phyloP scores from a whole-genome alignment of 805 yeast genomes.

The Hanseniaspora vineae region DNA sequence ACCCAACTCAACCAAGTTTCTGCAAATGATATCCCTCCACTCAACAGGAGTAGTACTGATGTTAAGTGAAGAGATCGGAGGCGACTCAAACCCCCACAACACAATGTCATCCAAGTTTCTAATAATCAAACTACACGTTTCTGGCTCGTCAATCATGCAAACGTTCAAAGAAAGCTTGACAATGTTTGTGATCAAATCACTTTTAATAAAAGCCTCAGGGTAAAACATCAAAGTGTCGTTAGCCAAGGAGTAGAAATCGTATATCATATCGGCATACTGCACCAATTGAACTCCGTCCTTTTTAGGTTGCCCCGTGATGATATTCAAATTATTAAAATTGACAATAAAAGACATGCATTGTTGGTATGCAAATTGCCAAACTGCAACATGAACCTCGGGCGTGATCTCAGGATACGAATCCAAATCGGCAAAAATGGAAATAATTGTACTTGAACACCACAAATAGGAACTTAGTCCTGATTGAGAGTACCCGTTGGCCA shows the following conservation, averaged over 20 bases:
- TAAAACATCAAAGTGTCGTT: slow-evolving; percentile 66
- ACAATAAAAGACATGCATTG: slow-evolving; percentile 50
- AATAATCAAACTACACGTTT: slow-evolving; percentile 55
- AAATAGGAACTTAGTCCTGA: slow-evolving; percentile 71
- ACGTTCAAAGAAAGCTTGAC: slow-evolving; percentile 26
- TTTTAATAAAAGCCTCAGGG: slow-evolving; percentile 29
- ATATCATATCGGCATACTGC: slow-evolving; percentile 45
- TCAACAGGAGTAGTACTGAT: slow-evolving; percentile 40
- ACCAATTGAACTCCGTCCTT: slow-evolving; percentile 13
- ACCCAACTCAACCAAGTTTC: slow-evolving; percentile 42
- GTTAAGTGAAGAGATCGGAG: slow-evolving; percentile 60
- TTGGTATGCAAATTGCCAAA: slow-evolving; percentile 61
- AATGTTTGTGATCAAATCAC: slow-evolving; percentile 43
- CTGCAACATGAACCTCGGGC: slow-evolving; percentile 37
- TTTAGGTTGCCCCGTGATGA: slow-evolving; percentile 6
- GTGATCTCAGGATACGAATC: slow-evolving; percentile 21
- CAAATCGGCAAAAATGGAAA: slow-evolving; percentile 58
- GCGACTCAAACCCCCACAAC: slow-evolving; percentile 71
- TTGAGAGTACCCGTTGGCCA: slow-evolving; percentile 56
- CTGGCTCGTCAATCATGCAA: slow-evolving; percentile 50
- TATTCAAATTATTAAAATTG: slow-evolving; percentile 21
- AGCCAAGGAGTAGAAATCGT: slow-evolving; percentile 77
- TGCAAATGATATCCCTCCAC: slow-evolving; percentile 36
- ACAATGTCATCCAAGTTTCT: slow-evolving; percentile 72
- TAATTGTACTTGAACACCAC: slow-evolving; percentile 79